Percentiles rank a stretch among this genome's conserved stretches.
Evolutionary conservation across 2,329 filamentous ascomycete genomes (phyloP).

Genomic region (Cladophialophora immunda): DNA sequence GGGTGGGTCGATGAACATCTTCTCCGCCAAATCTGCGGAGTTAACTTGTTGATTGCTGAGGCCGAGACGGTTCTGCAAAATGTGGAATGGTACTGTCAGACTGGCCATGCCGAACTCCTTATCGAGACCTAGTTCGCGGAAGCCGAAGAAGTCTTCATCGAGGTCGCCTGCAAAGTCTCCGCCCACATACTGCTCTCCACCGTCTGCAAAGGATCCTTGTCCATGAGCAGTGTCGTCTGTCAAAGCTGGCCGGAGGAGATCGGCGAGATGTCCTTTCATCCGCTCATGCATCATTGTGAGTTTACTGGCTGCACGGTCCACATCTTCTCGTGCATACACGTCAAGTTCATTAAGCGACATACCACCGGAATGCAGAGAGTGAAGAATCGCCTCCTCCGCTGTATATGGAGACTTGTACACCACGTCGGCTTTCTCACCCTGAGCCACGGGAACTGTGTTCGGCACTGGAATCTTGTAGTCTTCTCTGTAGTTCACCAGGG

Average conservation of each 20-base stretch:
- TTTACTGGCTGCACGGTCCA: conserved; percentile 84
- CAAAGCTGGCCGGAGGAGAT: conserved; percentile 89
- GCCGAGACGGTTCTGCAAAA: conserved; percentile 89
- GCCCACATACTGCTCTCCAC: conserved; percentile 94
- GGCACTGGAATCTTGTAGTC: conserved; percentile 74
- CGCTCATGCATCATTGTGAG: conserved; percentile 87
- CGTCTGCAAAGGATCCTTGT: conserved; percentile 90
- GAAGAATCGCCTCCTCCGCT: conserved; percentile 84
- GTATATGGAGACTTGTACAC: conserved; percentile 74
- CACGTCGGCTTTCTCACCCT: conserved; percentile 39
- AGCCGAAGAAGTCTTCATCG: conserved; percentile 98
- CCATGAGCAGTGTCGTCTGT: conserved; percentile 82
- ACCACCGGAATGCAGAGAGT: conserved; percentile 84
- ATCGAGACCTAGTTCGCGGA: conserved; percentile 92
- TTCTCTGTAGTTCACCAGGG: conserved; percentile 83
- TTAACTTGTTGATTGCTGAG: conserved; percentile 67
- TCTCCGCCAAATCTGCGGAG: conserved; percentile 39
- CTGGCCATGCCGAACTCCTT: conserved; percentile 88
- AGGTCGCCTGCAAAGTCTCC: conserved; percentile 98
- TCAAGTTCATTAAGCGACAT: conserved; percentile 83
- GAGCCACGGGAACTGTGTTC: conserved; percentile 28
- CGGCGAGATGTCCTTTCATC: conserved; percentile 92
- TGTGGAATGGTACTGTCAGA: conserved; percentile 89
- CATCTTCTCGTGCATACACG: conserved; percentile 87
- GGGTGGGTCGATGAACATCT: conserved; percentile 70